These are phyloP conservation scores for Gremmenia infestans DNA, from an alignment of 2,329 filamentous ascomycete genomes.

Conservation along the genomic window DNA sequence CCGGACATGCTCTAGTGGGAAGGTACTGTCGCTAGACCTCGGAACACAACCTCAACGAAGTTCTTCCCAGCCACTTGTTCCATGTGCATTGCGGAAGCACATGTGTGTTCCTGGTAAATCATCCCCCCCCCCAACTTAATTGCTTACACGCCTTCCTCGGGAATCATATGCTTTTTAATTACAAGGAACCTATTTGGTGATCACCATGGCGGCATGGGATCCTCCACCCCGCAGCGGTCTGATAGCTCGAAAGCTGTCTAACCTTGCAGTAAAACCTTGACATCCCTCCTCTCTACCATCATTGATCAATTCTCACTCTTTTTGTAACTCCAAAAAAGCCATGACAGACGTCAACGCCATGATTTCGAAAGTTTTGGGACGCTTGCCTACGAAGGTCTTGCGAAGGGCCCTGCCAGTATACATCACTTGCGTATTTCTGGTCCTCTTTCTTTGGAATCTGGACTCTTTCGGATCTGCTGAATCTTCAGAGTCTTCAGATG, in stretches of 20 bases:
- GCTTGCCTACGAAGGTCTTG: constrained; percentile 3
- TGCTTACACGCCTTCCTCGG: background rate
- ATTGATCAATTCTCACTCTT: background rate
- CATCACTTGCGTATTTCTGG: constrained; percentile 5
- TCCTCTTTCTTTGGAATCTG: constrained; percentile 7
- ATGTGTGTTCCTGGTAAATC: background rate
- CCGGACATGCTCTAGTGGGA: background rate
- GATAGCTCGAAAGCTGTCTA: background rate
- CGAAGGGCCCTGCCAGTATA: constrained; percentile 8
- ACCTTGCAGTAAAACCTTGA: background rate
- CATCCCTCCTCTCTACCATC: background rate
- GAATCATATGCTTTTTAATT: background rate
- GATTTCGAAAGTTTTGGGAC: constrained; percentile 2
- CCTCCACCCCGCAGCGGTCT: background rate
- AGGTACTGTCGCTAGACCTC: background rate
- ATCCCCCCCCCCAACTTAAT: no score
- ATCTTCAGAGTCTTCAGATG: background rate
- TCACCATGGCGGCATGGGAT: background rate
- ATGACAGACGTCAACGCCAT: constrained; percentile 5
- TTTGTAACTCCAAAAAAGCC: background rate
- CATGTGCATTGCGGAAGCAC: background rate
- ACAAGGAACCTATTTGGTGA: background rate
- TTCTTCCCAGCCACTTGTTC: no score
- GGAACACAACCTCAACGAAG: background rate
- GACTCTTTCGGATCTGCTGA: background rate